phyloP scores from a whole-genome alignment of 1,139 yeast genomes.

The Yamadazyma oceani region DNA sequence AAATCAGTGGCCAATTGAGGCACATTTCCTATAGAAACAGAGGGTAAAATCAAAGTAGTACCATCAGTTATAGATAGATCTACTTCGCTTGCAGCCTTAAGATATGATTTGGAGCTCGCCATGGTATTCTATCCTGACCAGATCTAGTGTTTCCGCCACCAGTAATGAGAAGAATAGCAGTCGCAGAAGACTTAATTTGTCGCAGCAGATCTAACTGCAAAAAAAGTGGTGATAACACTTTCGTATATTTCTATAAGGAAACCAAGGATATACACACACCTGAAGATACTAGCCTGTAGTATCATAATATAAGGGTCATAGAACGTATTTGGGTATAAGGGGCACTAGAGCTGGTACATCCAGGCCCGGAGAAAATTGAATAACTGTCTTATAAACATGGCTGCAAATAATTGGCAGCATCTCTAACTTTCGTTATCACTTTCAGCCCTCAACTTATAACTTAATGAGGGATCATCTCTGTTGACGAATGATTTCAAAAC shows the following conservation, averaged over 20 bases:
- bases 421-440: conserved; percentile 14
- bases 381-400: too few relatives aligned
- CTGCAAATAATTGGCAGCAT: too few relatives aligned
- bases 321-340: not conserved
- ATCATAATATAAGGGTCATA: not conserved
- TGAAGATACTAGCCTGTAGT: too few relatives aligned
- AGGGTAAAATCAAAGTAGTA: conserved; percentile 59
- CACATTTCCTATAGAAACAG: conserved; percentile 84
- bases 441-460: conserved; percentile 11
- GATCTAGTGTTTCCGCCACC: too few relatives aligned
- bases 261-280: too few relatives aligned
- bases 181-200: too few relatives aligned
- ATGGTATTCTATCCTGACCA: too few relatives aligned
- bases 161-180: not conserved
- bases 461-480: conserved; percentile 6
- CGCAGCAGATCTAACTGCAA: too few relatives aligned
- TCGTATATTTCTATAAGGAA: too few relatives aligned
- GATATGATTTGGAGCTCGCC: not conserved
- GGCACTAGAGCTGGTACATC: too few relatives aligned
- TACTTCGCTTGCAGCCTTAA: not conserved
- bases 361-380: too few relatives aligned
- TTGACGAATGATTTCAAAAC: conserved; percentile 8
- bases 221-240: too few relatives aligned
- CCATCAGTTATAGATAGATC: not conserved
- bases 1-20: conserved; percentile 84